A percentile compares a stretch with the other conserved stretches of the same genome.
These are phyloP conservation scores for Paramecium octaurelia DNA, from an alignment of 73 alveolate genomes.

Conservation along the genomic window DNA sequence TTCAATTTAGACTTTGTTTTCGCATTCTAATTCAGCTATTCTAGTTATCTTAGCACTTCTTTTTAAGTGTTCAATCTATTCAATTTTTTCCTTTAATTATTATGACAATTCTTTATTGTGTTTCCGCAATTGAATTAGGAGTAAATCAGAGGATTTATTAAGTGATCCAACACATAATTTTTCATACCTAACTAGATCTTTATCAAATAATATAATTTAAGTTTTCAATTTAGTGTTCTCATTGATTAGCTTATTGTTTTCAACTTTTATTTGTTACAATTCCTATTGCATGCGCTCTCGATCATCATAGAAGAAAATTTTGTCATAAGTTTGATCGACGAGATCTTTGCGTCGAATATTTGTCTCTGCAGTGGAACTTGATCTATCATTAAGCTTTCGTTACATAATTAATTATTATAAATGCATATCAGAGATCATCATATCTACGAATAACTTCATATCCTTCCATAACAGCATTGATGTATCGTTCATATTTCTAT, in stretches of 20 bases:
- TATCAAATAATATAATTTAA: background rate
- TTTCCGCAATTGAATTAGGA: background rate
- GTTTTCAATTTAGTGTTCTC: background rate
- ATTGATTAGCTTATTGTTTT: background rate
- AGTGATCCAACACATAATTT: background rate
- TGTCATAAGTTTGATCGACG: background rate
- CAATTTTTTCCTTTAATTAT: background rate
- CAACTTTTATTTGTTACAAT: background rate
- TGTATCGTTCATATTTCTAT: background rate
- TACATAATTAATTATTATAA: background rate
- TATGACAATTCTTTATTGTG: background rate
- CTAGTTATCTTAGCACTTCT: background rate
- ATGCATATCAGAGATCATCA: conserved; percentile 10
- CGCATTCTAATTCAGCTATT: background rate
- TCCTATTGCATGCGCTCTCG: background rate
- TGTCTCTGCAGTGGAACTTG: background rate
- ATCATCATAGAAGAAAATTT: background rate
- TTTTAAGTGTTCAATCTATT: background rate
- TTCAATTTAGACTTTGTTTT: background rate
- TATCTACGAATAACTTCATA: conserved; percentile 2
- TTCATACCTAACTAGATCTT: background rate
- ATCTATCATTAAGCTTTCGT: background rate
- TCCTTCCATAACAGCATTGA: background rate
- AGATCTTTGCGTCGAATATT: background rate
- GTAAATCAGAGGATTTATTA: background rate